Evolutionary conservation across 2,329 filamentous ascomycete genomes (phyloP).

Genomic region (Colletotrichum eleusines): DNA sequence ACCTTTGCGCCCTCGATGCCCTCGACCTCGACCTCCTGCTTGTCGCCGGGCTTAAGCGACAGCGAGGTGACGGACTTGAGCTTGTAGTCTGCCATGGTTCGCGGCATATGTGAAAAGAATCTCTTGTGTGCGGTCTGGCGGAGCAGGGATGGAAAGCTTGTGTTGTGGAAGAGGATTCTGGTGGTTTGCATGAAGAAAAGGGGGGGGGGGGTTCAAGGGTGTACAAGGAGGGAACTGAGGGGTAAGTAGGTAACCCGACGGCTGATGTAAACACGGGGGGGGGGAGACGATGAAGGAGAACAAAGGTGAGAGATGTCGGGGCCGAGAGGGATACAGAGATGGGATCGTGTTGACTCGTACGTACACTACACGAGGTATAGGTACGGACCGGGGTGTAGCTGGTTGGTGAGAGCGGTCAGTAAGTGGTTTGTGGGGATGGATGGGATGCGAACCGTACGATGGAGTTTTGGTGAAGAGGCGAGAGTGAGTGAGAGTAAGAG

Average conservation of each 20-base stretch:
- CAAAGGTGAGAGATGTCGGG: background rate
- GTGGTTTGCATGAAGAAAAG: constrained; percentile 32
- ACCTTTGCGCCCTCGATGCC: constrained; percentile 89
- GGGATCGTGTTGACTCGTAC: constrained; percentile 11
- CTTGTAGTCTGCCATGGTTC: constrained; percentile 70
- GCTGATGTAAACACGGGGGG: background rate
- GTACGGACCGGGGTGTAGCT: background rate
- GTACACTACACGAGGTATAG: too few relatives aligned
- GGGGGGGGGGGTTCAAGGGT: background rate
- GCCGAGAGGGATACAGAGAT: background rate
- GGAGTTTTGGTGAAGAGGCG: background rate
- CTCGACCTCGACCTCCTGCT: constrained; percentile 90
- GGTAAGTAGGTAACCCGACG: constrained; percentile 10
- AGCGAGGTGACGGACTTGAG: constrained; percentile 84
- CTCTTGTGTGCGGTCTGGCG: constrained; percentile 20
- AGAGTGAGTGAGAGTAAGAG: background rate
- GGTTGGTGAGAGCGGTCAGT: too few relatives aligned
- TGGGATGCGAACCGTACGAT: background rate
- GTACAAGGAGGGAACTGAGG: background rate
- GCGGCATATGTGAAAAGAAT: constrained; percentile 46
- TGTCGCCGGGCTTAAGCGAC: constrained; percentile 82
- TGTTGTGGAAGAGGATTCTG: constrained; percentile 19
- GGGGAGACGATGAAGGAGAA: too few relatives aligned
- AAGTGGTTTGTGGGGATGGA: background rate
- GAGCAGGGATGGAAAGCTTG: background rate